These are phyloP conservation scores for Lactifluus pinguis DNA, from an alignment of 768 basidiomycete genomes.

Conservation along the genomic window DNA sequence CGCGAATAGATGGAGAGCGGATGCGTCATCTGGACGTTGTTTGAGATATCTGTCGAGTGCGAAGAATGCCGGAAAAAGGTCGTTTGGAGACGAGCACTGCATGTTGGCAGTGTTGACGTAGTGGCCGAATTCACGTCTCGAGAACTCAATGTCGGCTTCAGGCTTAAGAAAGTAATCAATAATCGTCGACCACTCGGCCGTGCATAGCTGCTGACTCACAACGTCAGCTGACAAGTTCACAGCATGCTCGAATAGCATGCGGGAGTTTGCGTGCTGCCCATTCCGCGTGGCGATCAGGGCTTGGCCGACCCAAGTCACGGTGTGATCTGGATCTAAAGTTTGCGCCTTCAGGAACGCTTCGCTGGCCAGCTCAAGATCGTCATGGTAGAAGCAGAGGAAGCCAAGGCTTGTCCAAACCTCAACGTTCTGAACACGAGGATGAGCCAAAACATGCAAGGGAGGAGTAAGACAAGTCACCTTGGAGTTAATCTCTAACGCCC, in stretches of 20 bases:
- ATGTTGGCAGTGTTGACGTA: conserved; percentile 23
- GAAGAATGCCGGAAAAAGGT: conserved; percentile 71
- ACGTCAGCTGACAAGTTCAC: conserved; percentile 47
- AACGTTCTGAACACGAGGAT: conserved; percentile 42
- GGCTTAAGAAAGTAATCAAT: conserved; percentile 38
- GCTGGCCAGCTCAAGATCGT: conserved; percentile 74
- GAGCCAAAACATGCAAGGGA: conserved; percentile 1
- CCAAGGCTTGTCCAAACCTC: conserved; percentile 82
- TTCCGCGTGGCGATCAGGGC: conserved; percentile 57
- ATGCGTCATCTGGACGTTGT: conserved; percentile 56
- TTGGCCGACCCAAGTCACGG: conserved; percentile 87
- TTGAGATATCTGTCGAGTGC: conserved; percentile 68
- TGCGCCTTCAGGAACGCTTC: conserved; percentile 84
- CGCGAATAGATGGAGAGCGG: conserved; percentile 74
- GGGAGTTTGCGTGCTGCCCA: conserved; percentile 52
- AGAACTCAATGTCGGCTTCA: conserved; percentile 71
- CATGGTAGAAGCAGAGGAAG: conserved; percentile 71
- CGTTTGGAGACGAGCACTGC: conserved; percentile 28
- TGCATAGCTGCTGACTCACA: conserved; percentile 32
- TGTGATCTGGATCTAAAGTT: conserved; percentile 84
- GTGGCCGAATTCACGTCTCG: conserved; percentile 46
- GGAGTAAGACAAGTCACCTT: conserved; percentile 44
- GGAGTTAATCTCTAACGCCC: conserved; percentile 73
- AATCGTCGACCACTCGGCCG: conserved; percentile 11
- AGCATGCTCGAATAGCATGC: conserved; percentile 65